Base-by-base conservation (phyloP, 2,329 filamentous ascomycete species). In the Shiraia sp. region DNA sequence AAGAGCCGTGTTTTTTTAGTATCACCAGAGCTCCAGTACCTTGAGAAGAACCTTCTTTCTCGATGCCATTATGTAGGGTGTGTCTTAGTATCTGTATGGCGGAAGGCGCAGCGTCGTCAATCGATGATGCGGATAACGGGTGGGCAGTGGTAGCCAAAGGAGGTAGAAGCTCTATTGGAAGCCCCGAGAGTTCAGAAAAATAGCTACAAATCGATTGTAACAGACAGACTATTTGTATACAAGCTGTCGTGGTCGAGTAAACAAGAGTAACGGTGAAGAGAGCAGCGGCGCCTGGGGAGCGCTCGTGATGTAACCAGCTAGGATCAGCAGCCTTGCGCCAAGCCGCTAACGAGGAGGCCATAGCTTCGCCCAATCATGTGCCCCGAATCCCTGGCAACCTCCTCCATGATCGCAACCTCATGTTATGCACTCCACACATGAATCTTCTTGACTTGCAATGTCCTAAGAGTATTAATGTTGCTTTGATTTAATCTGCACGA, bases 21-120 rank as follows among this genome's bases (percentile, higher is more conserved):
- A 5, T 4, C 6, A 2, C 3, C 6, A 8, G 14, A 43, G 39
- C 38, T 46, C 28, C 10, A 67, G 57, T 78, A 92, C 88, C 86
- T 93, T 93, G 70, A 93, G 78, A 55, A 93, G 81, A 57, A 92
- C 88, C 85, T 93, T 93, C 86, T 92, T 93, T 44, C 65, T 59
- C 45, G 65, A 66, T 27, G 66, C 59, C 66, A 69, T 69, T 32
- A 26, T 49, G 40, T 39, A 26, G 31, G 29, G 32, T 40, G 42
- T 46, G 34, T 5, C 4, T 8, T 22, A 22, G 32, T 44, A 46
- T 36, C 45, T 32, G 40, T 17, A 10, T 6, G 46, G 45, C 36
- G 28, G 6, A 36, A 25, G 6, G n/a, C 13, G 26, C n/a, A 15
- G 32, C 8, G 19, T 36, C 32, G 37, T 36, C 38, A 40, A 30